phyloP scores from a whole-genome alignment of 148 eudicot species.

The Rhododendron ovatum region DNA sequence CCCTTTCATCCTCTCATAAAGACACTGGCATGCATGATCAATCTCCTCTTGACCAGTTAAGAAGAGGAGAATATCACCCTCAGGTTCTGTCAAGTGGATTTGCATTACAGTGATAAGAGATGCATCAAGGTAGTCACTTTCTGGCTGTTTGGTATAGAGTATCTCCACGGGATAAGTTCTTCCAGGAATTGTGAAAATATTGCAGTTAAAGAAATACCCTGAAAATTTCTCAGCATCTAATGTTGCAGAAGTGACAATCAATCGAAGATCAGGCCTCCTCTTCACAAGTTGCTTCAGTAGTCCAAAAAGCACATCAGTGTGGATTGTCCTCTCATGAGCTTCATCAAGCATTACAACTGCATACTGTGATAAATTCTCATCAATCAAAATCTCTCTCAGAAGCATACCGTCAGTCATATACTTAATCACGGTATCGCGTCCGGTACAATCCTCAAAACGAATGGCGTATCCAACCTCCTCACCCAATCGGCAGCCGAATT shows the following conservation, averaged over 20 bases:
- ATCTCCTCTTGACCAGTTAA: too few relatives aligned
- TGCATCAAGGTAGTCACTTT: too few relatives aligned
- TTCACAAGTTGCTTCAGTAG: constrained; percentile 59
- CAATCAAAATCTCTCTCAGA: constrained; percentile 72
- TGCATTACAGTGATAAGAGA: too few relatives aligned
- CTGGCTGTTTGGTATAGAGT: too few relatives aligned
- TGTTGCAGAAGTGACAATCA: constrained; percentile 94
- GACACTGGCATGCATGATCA: too few relatives aligned
- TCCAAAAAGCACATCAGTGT: constrained; percentile 93
- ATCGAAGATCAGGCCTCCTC: constrained; percentile 76
- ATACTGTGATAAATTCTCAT: constrained; percentile 71
- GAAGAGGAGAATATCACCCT: too few relatives aligned
- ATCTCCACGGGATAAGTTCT: too few relatives aligned
- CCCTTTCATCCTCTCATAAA: too few relatives aligned
- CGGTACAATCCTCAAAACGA: constrained; percentile 91
- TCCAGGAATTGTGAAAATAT: constrained; percentile 23
- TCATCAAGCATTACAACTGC: constrained; percentile 96
- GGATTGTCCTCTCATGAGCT: constrained; percentile 94
- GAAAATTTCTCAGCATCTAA: constrained; percentile 91
- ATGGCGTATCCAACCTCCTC: constrained; percentile 97
- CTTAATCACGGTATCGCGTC: constrained; percentile 91
- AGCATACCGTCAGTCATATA: constrained; percentile 99
- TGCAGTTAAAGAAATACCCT: constrained; percentile 77
- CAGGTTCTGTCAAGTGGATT: too few relatives aligned
- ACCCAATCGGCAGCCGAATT: constrained; percentile 89